Conservation (phyloP, 176 grass and related monocot genomes). For the Phoenix roebelenii region DNA sequence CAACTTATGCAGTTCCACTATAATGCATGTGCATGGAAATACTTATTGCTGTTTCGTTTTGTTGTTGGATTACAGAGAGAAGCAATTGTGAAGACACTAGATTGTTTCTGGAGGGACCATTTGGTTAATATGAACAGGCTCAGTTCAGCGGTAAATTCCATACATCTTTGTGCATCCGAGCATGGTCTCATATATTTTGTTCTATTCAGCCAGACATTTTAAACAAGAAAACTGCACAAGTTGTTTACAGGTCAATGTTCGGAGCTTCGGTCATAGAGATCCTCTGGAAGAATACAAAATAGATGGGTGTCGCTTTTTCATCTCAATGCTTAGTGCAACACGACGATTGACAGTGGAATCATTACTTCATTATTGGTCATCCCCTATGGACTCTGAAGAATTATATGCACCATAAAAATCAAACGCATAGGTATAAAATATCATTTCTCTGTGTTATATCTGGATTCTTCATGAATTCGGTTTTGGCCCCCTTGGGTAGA, state of each 20-base stretch:
- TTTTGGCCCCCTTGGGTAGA: too few species aligned
- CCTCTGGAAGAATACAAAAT: conserved; percentile 98
- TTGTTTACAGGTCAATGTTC: conserved; percentile 70
- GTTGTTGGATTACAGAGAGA: conserved; percentile 60
- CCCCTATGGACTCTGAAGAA: conserved; percentile 59
- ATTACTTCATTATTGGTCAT: conserved; percentile 77
- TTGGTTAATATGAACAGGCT: conserved; percentile 98
- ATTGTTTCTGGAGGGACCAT: conserved; percentile 85
- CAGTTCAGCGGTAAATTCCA: conserved; percentile 66
- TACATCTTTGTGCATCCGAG: conserved; percentile 9
- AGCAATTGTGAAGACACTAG: conserved; percentile 81
- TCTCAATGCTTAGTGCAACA: conserved; percentile 85
- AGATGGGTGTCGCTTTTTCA: conserved; percentile 89
- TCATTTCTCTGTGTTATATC: too few species aligned
- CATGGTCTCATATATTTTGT: background rate
- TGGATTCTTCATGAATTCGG: too few species aligned
- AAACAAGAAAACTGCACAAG: background rate
- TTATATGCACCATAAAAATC: conserved; percentile 15
- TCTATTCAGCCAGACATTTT: background rate
- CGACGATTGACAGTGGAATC: conserved; percentile 64
- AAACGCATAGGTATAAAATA: too few species aligned
- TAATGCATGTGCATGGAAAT: too few species aligned
- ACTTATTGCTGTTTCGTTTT: background rate
- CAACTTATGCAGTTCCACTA: too few species aligned
- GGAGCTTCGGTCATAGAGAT: conserved; percentile 92